Evolutionary conservation across 208 protist genomes (phyloP).

Genomic region (Trypanosoma mega): DNA sequence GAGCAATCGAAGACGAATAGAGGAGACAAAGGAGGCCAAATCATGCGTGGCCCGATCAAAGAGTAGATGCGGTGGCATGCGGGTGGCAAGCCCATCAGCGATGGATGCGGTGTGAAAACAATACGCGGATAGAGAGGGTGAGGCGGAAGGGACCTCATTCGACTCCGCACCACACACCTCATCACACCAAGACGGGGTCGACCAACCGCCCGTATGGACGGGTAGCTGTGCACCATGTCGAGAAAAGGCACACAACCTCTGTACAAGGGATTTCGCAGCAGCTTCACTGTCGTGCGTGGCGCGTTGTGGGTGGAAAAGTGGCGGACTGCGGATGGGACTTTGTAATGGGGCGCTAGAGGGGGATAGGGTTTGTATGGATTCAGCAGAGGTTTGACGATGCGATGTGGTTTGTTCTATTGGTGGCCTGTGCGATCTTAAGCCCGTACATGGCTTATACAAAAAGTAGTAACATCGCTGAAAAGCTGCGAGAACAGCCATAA

Average conservation of each 20-base stretch:
- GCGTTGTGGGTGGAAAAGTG: no score
- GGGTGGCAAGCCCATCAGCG: constrained; percentile 16
- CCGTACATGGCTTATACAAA: constrained; percentile 45
- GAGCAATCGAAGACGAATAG: constrained; percentile 60
- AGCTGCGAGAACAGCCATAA: constrained; percentile 29
- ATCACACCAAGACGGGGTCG: constrained; percentile 48
- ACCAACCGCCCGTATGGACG: constrained; percentile 5
- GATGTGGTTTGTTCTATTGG: no score
- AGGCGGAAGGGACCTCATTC: no score
- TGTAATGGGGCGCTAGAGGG: no score
- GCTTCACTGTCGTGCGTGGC: no score
- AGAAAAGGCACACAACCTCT: background rate
- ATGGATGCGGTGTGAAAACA: constrained; percentile 25
- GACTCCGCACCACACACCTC: constrained; percentile 17
- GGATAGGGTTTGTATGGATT: no score
- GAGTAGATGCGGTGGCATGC: constrained; percentile 14
- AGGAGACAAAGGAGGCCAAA: constrained; percentile 56
- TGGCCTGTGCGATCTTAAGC: no score
- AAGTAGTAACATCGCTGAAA: constrained; percentile 66
- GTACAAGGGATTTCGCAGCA: background rate
- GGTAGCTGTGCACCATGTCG: background rate
- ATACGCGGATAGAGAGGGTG: constrained; percentile 6
- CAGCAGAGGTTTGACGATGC: no score
- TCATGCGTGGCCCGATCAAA: constrained; percentile 49
- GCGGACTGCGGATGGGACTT: no score